Percentiles rank a stretch among this genome's conserved stretches.
phyloP scores from a whole-genome alignment of 106 monocot species.

The Allium fistulosum region DNA sequence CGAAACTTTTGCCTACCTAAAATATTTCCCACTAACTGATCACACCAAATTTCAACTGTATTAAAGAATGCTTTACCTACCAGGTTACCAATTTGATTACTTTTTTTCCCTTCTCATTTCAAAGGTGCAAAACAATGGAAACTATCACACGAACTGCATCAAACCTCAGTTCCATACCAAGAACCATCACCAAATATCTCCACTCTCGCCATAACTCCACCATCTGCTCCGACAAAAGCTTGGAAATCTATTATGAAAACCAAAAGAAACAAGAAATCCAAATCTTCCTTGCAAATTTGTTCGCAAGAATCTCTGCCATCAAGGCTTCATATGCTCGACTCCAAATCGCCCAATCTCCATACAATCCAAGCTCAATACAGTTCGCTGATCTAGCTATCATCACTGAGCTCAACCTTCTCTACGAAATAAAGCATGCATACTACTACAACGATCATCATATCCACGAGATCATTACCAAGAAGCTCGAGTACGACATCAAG shows the following conservation, averaged over 20 bases:
- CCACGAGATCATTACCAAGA: slow-evolving; percentile 51
- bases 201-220: slow-evolving; percentile 7
- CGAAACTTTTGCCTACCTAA: no score
- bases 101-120: neutral
- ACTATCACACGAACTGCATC: neutral
- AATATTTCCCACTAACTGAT: no score
- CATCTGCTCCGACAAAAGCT: neutral
- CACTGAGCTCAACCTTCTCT: slow-evolving; percentile 33
- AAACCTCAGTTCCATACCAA: slow-evolving; percentile 6
- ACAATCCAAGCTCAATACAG: slow-evolving; percentile 49
- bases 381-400: slow-evolving; percentile 37
- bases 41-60: no score
- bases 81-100: neutral
- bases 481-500: slow-evolving; percentile 48
- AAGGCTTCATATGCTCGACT: slow-evolving; percentile 61
- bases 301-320: slow-evolving; percentile 46
- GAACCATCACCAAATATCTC: slow-evolving; percentile 26
- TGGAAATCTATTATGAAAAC: slow-evolving; percentile 4
- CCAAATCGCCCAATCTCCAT: slow-evolving; percentile 58
- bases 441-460: slow-evolving; percentile 53
- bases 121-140: slow-evolving; percentile 10
- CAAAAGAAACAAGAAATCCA: slow-evolving; percentile 18
- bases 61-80: no score
- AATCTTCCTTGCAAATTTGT: slow-evolving; percentile 35
- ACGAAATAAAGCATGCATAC: slow-evolving; percentile 42